phyloP scores from a whole-genome alignment of 176 grass and related monocot genomes.

The Oryza glaberrima region DNA sequence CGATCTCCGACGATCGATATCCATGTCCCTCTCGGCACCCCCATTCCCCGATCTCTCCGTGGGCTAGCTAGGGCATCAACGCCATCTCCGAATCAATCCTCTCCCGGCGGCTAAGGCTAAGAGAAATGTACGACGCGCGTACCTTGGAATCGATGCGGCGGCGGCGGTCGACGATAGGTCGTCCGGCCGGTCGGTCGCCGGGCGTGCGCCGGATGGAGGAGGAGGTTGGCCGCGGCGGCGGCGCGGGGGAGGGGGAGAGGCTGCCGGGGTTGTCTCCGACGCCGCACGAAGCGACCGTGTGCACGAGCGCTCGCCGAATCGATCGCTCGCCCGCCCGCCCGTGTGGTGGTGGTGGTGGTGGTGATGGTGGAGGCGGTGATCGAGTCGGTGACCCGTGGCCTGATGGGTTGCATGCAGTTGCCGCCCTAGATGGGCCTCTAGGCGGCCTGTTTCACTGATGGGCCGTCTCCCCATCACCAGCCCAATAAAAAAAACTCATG shows the following conservation, averaged over 20 bases:
- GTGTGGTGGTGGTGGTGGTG: neutral
- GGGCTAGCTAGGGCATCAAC: too few species aligned
- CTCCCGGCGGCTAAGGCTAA: neutral
- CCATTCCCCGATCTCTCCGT: too few species aligned
- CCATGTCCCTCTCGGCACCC: too few species aligned
- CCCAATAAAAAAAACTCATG: neutral
- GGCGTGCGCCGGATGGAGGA: neutral
- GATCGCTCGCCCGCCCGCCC: neutral
- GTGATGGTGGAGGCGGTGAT: neutral
- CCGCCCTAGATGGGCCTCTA: neutral
- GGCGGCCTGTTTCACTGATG: too few species aligned
- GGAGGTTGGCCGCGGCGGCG: neutral
- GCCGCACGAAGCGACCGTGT: neutral
- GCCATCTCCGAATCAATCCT: too few species aligned
- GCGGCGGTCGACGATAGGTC: neutral
- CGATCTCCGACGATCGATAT: neutral
- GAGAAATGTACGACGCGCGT: neutral
- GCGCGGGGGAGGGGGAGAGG: neutral
- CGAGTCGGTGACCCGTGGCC: neutral
- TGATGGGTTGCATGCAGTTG: neutral
- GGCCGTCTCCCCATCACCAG: neutral
- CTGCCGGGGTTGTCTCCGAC: neutral
- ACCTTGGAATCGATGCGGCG: neutral
- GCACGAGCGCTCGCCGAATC: neutral
- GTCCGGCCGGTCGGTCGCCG: neutral